These are phyloP conservation scores for Cryptococcus sp. DNA, from an alignment of 1,284 basidiomycete species.

Conservation along the genomic window DNA sequence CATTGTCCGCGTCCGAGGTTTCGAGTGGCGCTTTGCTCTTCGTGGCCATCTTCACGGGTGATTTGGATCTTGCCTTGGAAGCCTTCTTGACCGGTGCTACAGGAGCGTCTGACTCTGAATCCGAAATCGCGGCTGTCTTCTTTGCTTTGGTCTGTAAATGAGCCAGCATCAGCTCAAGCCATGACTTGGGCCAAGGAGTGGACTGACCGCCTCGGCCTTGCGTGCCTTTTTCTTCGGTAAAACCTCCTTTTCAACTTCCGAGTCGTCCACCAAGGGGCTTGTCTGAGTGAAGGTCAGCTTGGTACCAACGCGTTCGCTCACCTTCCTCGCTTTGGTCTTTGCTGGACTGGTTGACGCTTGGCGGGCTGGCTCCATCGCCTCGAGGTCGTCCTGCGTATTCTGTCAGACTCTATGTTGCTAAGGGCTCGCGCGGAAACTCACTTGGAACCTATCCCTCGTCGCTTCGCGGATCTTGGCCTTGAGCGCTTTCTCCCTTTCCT, in stretches of 20 bases:
- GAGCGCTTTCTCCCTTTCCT: conserved; percentile 35
- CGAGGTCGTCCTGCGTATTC: conserved; percentile 32
- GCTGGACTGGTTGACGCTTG: conserved; percentile 11
- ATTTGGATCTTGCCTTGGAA: conserved; percentile 7
- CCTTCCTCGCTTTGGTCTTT: conserved; percentile 26
- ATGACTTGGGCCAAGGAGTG: neutral
- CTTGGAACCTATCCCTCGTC: conserved; percentile 32
- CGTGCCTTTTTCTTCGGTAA: conserved; percentile 33
- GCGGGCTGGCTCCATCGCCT: conserved; percentile 24
- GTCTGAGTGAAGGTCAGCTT: conserved; percentile 14
- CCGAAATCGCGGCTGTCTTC: neutral
- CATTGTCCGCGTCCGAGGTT: conserved; percentile 17
- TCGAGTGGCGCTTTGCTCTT: conserved; percentile 17
- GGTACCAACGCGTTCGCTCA: conserved; percentile 1
- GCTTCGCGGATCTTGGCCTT: conserved; percentile 29
- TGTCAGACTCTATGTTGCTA: conserved; percentile 2
- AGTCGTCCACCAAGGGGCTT: conserved; percentile 27
- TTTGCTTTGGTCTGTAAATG: conserved; percentile 5
- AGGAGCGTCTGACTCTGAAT: conserved; percentile 4
- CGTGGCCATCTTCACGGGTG: conserved; percentile 7
- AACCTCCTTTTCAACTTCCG: conserved; percentile 29
- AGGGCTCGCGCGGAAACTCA: conserved; percentile 9
- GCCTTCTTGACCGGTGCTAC: conserved; percentile 2
- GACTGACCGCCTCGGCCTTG: conserved; percentile 23
- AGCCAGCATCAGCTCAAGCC: neutral